Evolutionary conservation across 2,329 filamentous ascomycete species (phyloP), one percentile per base, ranked within the genome.

Genomic region (Aspergillus spinulosporus): DNA sequence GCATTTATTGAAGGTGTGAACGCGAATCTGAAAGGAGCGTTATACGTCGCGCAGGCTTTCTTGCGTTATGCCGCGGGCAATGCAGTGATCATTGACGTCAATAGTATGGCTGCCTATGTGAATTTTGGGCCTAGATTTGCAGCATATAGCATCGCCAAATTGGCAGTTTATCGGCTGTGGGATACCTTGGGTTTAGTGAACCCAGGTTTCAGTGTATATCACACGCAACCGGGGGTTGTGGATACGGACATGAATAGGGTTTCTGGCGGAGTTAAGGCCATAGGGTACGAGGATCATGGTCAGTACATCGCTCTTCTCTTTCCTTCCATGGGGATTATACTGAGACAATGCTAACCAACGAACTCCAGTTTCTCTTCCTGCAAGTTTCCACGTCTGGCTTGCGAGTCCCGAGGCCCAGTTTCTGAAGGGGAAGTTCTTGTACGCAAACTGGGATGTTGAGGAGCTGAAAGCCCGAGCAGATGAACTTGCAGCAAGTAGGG

Each of bases 171-270:
- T 15, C 39, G 42, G 15, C 40, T 56, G 11, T 51, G 47, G 53
- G 53, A 56, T n/a, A 34, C 11, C 5, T 12, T 56, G 8, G 53
- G 39, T 3, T 28, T 36, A 3, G 47, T 26, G 32, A 56, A 51
- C 31, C 28, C 52, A 0, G 12, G 5, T n/a, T 12, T 49, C 32
- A n/a, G 47, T 28, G 53, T 56, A 12, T 46, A 36, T 15, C 47
- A 56, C 39, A 32, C 42, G 7, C 53, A 56, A 42, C 53, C 53
- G 6, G 53, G 53, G 32, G 40, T 51, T 26, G 53, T 56, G 47
- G 47, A 51, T 32, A 56, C 53, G 47, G 53, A 44, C 5, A 51
- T 56, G 47, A 56, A 51, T 40, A 14, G 48, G 7, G 32, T 29
- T 42, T 11, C 21, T 3, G 53, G 53, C 9, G 53, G 53, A 14